Evolutionary conservation across 2,329 filamentous ascomycete genomes (phyloP), one percentile per base, ranked within the genome.

Genomic region (Escovopsis weberi): DNA sequence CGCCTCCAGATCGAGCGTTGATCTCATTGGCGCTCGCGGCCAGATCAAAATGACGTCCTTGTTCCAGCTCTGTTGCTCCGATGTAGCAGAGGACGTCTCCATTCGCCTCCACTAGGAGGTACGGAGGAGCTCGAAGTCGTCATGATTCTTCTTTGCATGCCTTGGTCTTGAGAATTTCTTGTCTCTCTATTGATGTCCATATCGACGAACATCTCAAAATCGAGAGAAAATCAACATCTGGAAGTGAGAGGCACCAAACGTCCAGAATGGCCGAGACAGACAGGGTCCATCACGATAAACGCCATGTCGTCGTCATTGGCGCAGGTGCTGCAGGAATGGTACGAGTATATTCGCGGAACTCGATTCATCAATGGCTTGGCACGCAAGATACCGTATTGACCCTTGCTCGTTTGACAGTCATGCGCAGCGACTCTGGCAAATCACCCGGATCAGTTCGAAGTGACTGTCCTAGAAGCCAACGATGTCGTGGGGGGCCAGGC

Each of bases 371-470:
- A 11, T 6, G 23, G 23, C 23, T 23, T 6, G 3, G 23, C 23
- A 23, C 23, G 23, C 23, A 23, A 6, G 23, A 6, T 6, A 23
- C 23, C 23, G 23, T 23, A 23, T 23, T 23, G 23, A 23, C 23
- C 23, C 23, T 32, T 11, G 28, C 8, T 32, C 28, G 8, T 7
- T 4, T 23, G 26, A 34, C 37, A 70, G 78, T 75, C 75, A 43
- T 82, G 78, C 55, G 79, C 80, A 10, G 69, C 78, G 28, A 79
- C 80, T 28, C 67, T 84, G 26, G 70, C 77, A 38, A 70, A 80
- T 39, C 77, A 83, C 48, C 74, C 74, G 1, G 70, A 80, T 33
- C 72, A 70, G 48, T 84, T 80, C 60, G 70, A 76, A 37, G 67
- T 84, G 11, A 82, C 78, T 0, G 51, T 85, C 12, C 63, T 82